These are phyloP conservation scores for Penstemon newberryi DNA, from an alignment of 257 asterid genomes.

Conservation along the genomic window DNA sequence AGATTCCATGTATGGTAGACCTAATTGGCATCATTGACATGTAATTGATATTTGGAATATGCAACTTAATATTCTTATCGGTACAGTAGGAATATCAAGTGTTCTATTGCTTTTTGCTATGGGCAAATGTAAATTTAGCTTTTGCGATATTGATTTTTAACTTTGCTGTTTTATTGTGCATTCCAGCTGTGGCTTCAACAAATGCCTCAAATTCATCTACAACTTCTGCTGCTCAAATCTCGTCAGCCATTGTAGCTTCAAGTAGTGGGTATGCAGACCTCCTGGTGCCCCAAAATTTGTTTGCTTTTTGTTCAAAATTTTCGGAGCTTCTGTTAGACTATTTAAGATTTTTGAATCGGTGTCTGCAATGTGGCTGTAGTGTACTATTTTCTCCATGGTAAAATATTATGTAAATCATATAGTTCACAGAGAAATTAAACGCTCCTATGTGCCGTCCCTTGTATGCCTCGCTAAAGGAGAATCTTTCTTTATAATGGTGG, in stretches of 20 bases:
- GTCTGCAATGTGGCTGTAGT: slow-evolving; percentile 4
- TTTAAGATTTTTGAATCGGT: too few relatives aligned
- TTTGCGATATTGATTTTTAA: neutral
- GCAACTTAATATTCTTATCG: neutral
- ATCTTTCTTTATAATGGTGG: slow-evolving; percentile 9
- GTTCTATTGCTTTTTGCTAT: neutral
- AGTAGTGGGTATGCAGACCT: slow-evolving; percentile 20
- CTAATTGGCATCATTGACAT: neutral
- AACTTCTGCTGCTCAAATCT: slow-evolving; percentile 11
- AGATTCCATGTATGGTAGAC: neutral
- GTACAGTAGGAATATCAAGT: neutral
- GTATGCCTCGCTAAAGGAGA: neutral
- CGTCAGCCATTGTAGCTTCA: slow-evolving; percentile 23
- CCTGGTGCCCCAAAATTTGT: slow-evolving; percentile 31
- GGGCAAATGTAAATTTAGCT: too few relatives aligned
- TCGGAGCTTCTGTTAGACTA: too few relatives aligned
- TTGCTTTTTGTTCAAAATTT: neutral
- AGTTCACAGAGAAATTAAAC: slow-evolving; percentile 4
- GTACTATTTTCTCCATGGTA: neutral
- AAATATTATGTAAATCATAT: slow-evolving; percentile 2
- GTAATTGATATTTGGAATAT: neutral
- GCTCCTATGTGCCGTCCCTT: slow-evolving; percentile 2
- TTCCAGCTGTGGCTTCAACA: neutral
- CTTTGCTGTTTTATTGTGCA: neutral
- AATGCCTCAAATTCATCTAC: slow-evolving; percentile 4